Evolutionary conservation across 805 yeast species (phyloP).

Genomic region (Spathaspora girioi): DNA sequence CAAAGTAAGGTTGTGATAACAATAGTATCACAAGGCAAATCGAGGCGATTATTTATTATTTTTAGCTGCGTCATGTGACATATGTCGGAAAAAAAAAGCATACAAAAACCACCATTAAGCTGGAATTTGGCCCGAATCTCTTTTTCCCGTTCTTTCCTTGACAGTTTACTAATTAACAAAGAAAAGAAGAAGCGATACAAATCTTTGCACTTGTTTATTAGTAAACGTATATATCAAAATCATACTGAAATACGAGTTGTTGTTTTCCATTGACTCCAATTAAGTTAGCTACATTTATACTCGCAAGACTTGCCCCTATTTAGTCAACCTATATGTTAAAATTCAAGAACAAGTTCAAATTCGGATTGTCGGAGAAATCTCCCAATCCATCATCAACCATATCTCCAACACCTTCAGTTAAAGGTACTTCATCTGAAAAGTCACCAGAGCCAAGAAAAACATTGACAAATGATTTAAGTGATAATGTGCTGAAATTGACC

Average conservation of each 20-base stretch:
- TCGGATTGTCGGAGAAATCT: conserved; percentile 19
- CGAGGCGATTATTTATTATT: too few species aligned
- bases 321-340: conserved; percentile 23
- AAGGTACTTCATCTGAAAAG: neutral
- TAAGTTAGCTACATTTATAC: neutral
- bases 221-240: too few species aligned
- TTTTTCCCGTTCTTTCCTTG: neutral
- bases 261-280: neutral
- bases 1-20: too few species aligned
- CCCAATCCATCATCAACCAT: conserved; percentile 1
- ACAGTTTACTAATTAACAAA: too few species aligned
- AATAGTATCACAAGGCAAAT: too few species aligned
- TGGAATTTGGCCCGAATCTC: neutral
- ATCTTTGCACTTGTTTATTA: too few species aligned
- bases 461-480: neutral
- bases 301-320: neutral
- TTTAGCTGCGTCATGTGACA: neutral
- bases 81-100: neutral
- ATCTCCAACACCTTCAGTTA: neutral
- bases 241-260: too few species aligned
- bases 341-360: conserved; percentile 31
- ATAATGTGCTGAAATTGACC: conserved; percentile 3
- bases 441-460: neutral
- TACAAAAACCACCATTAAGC: neutral
- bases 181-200: too few species aligned